These are phyloP conservation scores for Geotrichum phurueaensis DNA, from an alignment of 1,139 yeast genomes.

Conservation along the genomic window DNA sequence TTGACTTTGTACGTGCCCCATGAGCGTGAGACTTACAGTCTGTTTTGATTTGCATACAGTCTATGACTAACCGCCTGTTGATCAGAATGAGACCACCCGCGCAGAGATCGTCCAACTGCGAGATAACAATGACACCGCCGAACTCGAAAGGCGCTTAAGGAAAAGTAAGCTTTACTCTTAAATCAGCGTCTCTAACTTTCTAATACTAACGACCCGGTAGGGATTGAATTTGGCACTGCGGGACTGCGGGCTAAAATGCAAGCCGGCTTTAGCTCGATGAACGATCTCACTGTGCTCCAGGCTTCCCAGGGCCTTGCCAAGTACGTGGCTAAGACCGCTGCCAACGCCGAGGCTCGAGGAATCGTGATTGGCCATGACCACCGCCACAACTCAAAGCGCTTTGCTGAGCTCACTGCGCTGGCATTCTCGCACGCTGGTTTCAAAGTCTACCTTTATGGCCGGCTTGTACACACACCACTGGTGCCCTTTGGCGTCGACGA, in stretches of 20 bases:
- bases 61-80: constrained; percentile 9
- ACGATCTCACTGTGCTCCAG: constrained; percentile 81
- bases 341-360: constrained; percentile 36
- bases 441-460: constrained; percentile 57
- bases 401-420: constrained; percentile 73
- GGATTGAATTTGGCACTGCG: constrained; percentile 90
- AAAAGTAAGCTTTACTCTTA: constrained; percentile 23
- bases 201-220: constrained; percentile 16
- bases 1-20: constrained; percentile 15
- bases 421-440: constrained; percentile 67
- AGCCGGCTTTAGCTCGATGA: constrained; percentile 86
- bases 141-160: constrained; percentile 48
- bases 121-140: constrained; percentile 38
- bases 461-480: constrained; percentile 78
- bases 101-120: constrained; percentile 51
- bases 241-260: constrained; percentile 84
- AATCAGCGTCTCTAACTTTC: background rate
- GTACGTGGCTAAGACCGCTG: constrained; percentile 44
- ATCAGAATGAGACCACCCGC: constrained; percentile 47
- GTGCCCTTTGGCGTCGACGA: constrained; percentile 82
- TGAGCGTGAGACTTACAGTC: background rate
- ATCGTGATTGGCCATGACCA: constrained; percentile 91
- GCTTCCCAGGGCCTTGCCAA: constrained; percentile 86
- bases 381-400: constrained; percentile 68
- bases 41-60: background rate